Evolutionary conservation across 495 filamentous ascomycete species (phyloP), one percentile per base, ranked within the genome.

Genomic region (Penicillium coprophilum): DNA sequence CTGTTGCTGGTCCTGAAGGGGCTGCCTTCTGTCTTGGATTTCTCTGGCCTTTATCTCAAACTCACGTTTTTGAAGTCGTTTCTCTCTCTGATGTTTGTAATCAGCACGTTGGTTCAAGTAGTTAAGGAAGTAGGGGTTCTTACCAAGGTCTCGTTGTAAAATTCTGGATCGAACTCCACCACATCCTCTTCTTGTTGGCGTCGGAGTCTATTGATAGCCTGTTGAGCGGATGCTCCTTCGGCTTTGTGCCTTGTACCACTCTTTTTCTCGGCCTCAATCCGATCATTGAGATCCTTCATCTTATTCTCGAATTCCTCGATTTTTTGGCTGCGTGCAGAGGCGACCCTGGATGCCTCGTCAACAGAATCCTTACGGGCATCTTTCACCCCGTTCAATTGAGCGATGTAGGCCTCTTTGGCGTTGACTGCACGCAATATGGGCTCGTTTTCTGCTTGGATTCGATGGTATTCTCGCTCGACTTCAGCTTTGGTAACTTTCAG

Each of bases 341-440:
- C 86, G 12, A 65, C 67, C 2, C 57, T 53, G 31, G 89, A 85
- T 2, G 81, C 73, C 11, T 73, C 60, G 10, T 78, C 77, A 19
- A 87, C 59, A 2, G 70, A 66, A n/a, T 66, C 68, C 57, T 80
- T 80, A 43, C 85, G 80, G 44, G 73, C 72, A 6, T 69, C 68
- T 6, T 82, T 75, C 6, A 85, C 84, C 55, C 65, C 48, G 53
- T 72, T 71, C 66, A 84, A 55, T 54, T 75, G 65, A 40, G 62
- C 53, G 48, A 68, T 66, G 57, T 94, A 94, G 11, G 70, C 67
- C 57, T 87, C 71, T 68, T 93, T 96, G 13, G 65, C 66, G 50
- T 84, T 85, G 28, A 89, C 80, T 2, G 84, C 82, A 60, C 78
- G 61, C 50, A 96, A 61, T 1, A 84, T 80, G 50, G 94, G 94